These are phyloP conservation scores for Neurospora africana DNA, from an alignment of 495 filamentous ascomycete genomes.

Conservation along the genomic window DNA sequence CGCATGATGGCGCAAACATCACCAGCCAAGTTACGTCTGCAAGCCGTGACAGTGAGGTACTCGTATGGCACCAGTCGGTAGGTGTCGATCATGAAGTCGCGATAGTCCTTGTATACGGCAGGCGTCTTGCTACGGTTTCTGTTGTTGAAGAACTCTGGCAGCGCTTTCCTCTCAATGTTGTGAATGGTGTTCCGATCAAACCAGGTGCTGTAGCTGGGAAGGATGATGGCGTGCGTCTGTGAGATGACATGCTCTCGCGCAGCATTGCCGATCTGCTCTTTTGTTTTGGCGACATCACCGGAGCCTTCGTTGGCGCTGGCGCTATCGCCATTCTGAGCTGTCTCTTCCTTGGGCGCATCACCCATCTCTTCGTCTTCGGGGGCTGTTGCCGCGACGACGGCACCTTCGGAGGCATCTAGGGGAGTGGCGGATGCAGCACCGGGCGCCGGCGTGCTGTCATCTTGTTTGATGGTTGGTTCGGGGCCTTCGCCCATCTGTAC, in stretches of 20 bases:
- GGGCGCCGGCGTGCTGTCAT: conserved; percentile 40
- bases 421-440: conserved; percentile 64
- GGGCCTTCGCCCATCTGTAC: conserved; percentile 45
- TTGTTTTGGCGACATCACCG: conserved; percentile 43
- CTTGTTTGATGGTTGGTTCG: conserved; percentile 43
- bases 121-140: conserved; percentile 96
- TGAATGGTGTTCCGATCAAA: conserved; percentile 95
- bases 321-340: conserved; percentile 38
- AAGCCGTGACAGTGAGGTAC: conserved; percentile 97
- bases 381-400: conserved; percentile 55
- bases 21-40: conserved; percentile 85
- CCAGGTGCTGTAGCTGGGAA: conserved; percentile 94
- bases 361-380: conserved; percentile 81
- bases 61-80: conserved; percentile 91
- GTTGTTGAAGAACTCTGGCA: conserved; percentile 97
- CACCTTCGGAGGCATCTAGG: conserved; percentile 72
- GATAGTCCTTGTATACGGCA: conserved; percentile 96
- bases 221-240: conserved; percentile 87
- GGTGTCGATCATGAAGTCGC: conserved; percentile 99
- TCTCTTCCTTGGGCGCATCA: conserved; percentile 51
- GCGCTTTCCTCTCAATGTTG: conserved; percentile 75
- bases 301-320: conserved; percentile 27
- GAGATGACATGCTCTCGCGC: conserved; percentile 84
- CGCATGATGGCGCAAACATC: conserved; percentile 99
- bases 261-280: conserved; percentile 70